Evolutionary conservation across 768 basidiomycete genomes (phyloP).

Genomic region (Macrolepiota dolichaula): DNA sequence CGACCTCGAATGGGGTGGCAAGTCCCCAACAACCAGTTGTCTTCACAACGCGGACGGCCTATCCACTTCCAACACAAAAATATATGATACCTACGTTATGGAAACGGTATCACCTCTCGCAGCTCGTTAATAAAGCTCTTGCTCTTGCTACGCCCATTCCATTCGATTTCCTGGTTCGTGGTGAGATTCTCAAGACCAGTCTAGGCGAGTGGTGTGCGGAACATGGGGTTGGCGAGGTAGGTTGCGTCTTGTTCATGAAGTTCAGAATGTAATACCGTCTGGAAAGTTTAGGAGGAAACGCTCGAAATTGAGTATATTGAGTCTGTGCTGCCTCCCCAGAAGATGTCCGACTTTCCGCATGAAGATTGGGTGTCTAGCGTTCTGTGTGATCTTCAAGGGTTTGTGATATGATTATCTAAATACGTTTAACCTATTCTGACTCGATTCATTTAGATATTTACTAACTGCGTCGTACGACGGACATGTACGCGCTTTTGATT

Average conservation of each 20-base stretch:
- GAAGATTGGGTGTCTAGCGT: constrained; percentile 94
- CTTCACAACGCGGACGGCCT: constrained; percentile 69
- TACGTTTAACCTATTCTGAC: not conserved
- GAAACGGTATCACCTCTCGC: constrained; percentile 95
- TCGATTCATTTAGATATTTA: constrained; percentile 48
- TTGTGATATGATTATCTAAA: constrained; percentile 8
- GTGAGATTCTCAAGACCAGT: constrained; percentile 71
- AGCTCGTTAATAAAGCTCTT: constrained; percentile 94
- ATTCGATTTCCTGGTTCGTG: constrained; percentile 88
- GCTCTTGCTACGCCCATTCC: constrained; percentile 71
- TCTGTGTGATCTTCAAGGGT: constrained; percentile 59
- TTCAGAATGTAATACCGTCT: not conserved
- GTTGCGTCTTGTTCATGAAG: constrained; percentile 15
- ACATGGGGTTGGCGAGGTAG: constrained; percentile 68
- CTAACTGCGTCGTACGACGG: constrained; percentile 83
- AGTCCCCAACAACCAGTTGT: constrained; percentile 52
- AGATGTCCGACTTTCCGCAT: constrained; percentile 74
- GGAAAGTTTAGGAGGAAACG: constrained; percentile 68
- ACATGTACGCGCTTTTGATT: constrained; percentile 68
- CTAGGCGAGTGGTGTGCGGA: constrained; percentile 74
- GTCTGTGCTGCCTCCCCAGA: constrained; percentile 82
- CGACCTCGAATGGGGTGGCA: not conserved
- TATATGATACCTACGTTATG: constrained; percentile 90
- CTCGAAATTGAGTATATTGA: constrained; percentile 92
- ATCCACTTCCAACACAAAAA: constrained; percentile 80